Evolutionary conservation across 352 stramenopile species (phyloP).

Genomic region (Phytophthora aleatoria): DNA sequence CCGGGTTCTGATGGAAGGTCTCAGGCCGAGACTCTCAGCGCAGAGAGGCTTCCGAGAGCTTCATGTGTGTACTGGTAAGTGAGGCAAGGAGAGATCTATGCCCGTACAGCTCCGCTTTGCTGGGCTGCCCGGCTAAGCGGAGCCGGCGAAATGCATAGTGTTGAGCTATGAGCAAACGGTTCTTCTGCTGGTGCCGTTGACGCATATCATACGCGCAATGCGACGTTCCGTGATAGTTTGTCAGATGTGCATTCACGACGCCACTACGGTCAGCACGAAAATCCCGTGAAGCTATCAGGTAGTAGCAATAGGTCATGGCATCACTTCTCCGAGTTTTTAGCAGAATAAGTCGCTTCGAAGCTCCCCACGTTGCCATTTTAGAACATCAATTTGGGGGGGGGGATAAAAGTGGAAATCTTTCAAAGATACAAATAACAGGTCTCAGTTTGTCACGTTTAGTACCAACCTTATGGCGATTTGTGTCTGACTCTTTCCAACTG

Average conservation of each 20-base stretch:
- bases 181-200: constrained; percentile 9
- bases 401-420: too few relatives aligned
- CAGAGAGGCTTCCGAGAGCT: too few relatives aligned
- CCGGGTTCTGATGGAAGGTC: too few relatives aligned
- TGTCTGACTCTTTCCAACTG: constrained; percentile 15
- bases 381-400: too few relatives aligned
- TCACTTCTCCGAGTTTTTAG: background rate
- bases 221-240: constrained; percentile 6
- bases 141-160: background rate
- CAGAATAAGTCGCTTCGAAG: background rate
- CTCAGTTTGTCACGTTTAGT: background rate
- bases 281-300: background rate
- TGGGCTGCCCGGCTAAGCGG: too few relatives aligned
- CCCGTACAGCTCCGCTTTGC: background rate
- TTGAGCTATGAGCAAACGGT: background rate
- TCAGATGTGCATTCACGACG: constrained; percentile 9
- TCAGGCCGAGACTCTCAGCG: too few relatives aligned
- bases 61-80: too few relatives aligned
- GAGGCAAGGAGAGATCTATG: background rate
- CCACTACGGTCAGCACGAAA: constrained; percentile 8
- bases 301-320: background rate
- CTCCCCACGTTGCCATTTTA: background rate
- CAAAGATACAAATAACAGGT: background rate
- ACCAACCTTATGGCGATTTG: constrained; percentile 1
- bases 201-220: constrained; percentile 8